A percentile compares a stretch with the other conserved stretches of the same genome.
phyloP scores from a whole-genome alignment of 768 basidiomycete genomes.

The Rickenella mellea region DNA sequence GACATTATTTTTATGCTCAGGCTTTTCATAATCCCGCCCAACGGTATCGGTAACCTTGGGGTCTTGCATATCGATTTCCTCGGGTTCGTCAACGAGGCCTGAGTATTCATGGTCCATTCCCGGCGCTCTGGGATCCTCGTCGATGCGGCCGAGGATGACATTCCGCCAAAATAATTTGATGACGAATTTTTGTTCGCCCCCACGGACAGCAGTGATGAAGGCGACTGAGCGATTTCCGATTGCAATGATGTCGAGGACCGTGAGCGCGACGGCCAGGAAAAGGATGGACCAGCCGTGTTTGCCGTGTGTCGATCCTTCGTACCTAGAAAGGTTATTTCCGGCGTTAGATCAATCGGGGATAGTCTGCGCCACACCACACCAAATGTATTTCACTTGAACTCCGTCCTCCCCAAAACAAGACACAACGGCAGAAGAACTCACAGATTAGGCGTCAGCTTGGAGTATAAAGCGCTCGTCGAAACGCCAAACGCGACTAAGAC shows the following conservation, averaged over 20 bases:
- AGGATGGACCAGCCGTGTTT: slow-evolving; percentile 53
- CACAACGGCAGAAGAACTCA: slow-evolving; percentile 28
- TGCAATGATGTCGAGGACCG: slow-evolving; percentile 44
- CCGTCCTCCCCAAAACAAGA: no score
- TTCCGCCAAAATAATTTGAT: slow-evolving; percentile 44
- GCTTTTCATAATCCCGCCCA: slow-evolving; percentile 15
- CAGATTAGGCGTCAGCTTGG: slow-evolving; percentile 76
- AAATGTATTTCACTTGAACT: no score
- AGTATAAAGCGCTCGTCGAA: slow-evolving; percentile 60
- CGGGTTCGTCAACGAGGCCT: slow-evolving; percentile 43
- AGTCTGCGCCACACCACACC: no score
- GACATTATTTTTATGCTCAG: slow-evolving; percentile 14
- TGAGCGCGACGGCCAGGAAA: slow-evolving; percentile 33
- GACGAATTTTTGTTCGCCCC: slow-evolving; percentile 31
- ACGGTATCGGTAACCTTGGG: slow-evolving; percentile 17
- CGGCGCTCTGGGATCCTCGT: slow-evolving; percentile 8
- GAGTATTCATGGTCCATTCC: slow-evolving; percentile 41
- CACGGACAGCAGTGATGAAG: slow-evolving; percentile 29
- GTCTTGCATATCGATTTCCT: slow-evolving; percentile 42
- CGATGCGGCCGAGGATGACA: slow-evolving; percentile 43
- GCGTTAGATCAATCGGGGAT: no score
- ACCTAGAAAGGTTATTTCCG: slow-evolving; percentile 13
- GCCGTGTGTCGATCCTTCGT: slow-evolving; percentile 45
- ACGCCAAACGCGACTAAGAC: slow-evolving; percentile 52
- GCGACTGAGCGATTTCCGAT: slow-evolving; percentile 39